Evolutionary conservation across 1,284 basidiomycete species (phyloP).

Genomic region (Rhizoctonia solani): DNA sequence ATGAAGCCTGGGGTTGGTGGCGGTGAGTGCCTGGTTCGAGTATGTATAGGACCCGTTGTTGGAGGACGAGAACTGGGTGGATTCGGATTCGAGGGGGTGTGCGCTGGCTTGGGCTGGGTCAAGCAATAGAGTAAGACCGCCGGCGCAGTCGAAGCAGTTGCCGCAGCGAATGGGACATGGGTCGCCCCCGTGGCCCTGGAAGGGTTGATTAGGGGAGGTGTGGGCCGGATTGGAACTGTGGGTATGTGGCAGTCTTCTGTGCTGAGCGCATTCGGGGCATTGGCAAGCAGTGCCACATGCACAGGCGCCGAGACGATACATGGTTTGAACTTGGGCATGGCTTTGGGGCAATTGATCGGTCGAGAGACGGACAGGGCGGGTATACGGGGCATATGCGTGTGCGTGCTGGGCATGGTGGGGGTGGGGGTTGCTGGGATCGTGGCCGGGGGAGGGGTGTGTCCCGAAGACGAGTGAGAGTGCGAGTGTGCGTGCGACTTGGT

Average conservation of each 20-base stretch:
- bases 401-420: constrained; percentile 45
- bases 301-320: constrained; percentile 50
- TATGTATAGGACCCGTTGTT: no score
- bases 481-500: no score
- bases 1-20: no score
- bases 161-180: constrained; percentile 20
- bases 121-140: constrained; percentile 25
- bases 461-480: constrained; percentile 43
- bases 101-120: no score
- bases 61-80: no score
- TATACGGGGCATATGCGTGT: constrained; percentile 38
- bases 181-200: constrained; percentile 28
- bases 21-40: no score
- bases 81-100: no score
- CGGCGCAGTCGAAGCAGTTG: constrained; percentile 27
- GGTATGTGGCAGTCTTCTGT: constrained; percentile 48
- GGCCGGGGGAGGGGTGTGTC: constrained; percentile 23
- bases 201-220: background rate
- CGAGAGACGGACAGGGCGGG: constrained; percentile 38
- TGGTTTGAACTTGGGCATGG: constrained; percentile 36
- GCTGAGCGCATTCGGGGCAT: constrained; percentile 74
- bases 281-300: constrained; percentile 68
- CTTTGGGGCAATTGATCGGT: no score
- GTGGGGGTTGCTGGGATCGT: constrained; percentile 36
- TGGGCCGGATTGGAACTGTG: background rate